Percentiles rank a stretch among this genome's conserved stretches.
phyloP scores from a whole-genome alignment of 2,329 filamentous ascomycete genomes.

The Diaporthe capsici region DNA sequence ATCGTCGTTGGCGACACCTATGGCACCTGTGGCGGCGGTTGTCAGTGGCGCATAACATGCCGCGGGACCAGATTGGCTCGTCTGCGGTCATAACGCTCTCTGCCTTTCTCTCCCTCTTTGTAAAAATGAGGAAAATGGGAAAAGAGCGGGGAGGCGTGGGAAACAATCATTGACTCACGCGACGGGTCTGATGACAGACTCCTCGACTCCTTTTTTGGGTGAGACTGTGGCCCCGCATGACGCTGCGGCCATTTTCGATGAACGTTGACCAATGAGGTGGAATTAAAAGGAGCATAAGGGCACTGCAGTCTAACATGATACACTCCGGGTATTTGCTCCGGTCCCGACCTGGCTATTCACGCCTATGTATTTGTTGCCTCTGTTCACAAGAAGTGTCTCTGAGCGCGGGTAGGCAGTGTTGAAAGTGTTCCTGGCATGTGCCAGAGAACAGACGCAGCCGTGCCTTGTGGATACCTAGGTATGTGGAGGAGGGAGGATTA shows the following conservation, averaged over 20 bases:
- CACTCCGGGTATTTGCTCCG: neutral
- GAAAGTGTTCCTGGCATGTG: no score
- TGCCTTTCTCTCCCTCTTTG: no score
- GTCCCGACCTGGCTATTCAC: neutral
- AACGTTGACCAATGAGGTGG: accelerated
- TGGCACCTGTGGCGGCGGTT: constrained; percentile 48
- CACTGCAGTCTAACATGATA: neutral
- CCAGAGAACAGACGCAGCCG: no score
- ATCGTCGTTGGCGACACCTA: constrained; percentile 52
- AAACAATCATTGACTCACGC: constrained; percentile 37
- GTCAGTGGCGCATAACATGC: neutral
- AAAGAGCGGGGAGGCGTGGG: neutral
- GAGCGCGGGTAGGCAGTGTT: neutral
- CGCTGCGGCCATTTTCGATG: neutral
- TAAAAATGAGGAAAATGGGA: no score
- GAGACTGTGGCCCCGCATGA: neutral
- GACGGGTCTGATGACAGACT: constrained; percentile 35
- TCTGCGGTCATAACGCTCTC: neutral
- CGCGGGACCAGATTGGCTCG: neutral
- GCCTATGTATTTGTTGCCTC: neutral
- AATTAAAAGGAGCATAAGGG: neutral
- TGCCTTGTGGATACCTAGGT: neutral
- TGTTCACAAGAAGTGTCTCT: no score
- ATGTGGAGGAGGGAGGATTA: accelerated
- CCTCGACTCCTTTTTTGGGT: neutral